These are phyloP conservation scores for Sporopachydermia quercuum DNA, from an alignment of 805 yeast genomes.

Conservation along the genomic window DNA sequence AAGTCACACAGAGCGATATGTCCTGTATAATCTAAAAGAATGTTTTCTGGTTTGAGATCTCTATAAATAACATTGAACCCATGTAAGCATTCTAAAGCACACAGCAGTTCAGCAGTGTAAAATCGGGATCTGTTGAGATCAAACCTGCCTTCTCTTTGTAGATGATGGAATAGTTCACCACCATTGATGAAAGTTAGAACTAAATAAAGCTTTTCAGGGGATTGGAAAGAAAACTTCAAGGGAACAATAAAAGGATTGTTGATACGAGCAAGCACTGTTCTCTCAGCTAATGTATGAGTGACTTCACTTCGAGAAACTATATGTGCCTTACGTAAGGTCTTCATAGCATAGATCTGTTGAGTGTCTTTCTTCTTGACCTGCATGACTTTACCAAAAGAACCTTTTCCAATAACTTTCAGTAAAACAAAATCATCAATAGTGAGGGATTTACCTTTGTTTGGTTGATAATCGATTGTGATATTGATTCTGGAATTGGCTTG, in stretches of 20 bases:
- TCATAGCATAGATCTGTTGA: conserved; percentile 83
- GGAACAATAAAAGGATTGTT: conserved; percentile 95
- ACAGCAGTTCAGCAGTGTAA: conserved; percentile 84
- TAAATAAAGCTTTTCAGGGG: conserved; percentile 86
- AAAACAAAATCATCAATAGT: conserved; percentile 86
- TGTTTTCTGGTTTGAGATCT: conserved; percentile 93
- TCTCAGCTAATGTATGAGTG: conserved; percentile 89
- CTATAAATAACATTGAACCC: conserved; percentile 86
- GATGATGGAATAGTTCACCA: conserved; percentile 89
- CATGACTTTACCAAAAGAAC: conserved; percentile 98
- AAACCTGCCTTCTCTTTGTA: conserved; percentile 82
- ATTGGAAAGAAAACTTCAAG: conserved; percentile 86
- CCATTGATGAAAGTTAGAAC: conserved; percentile 92
- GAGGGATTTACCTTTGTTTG: conserved; percentile 49
- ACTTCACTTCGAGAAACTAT: conserved; percentile 91
- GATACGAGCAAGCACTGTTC: conserved; percentile 87
- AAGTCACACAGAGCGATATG: conserved; percentile 97
- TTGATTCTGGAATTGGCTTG: conserved; percentile 27
- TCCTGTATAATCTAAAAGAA: conserved; percentile 87
- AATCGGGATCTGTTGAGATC: conserved; percentile 81
- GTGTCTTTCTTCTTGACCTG: conserved; percentile 95
- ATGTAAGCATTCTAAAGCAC: conserved; percentile 87
- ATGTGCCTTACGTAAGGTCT: conserved; percentile 86
- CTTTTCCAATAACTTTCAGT: conserved; percentile 92
- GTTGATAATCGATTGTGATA: conserved; percentile 55